phyloP scores from a whole-genome alignment of 1,284 basidiomycete species.

The Ceratobasidium sp. region DNA sequence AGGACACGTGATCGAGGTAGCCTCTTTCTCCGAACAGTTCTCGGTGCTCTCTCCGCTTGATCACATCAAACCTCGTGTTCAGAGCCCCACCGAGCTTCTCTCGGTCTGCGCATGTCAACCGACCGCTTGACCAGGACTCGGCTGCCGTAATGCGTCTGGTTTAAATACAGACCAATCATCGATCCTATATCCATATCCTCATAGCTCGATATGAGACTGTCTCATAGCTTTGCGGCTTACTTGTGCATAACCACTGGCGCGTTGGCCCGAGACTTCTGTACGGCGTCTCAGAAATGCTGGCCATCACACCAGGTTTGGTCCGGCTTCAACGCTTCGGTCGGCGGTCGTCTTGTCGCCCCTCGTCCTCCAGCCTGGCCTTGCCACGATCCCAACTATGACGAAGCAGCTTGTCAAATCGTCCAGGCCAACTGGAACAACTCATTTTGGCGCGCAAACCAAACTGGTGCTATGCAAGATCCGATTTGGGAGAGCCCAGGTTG shows the following conservation, averaged over 20 bases:
- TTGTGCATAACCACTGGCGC: no score
- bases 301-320: constrained; percentile 4
- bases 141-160: no score
- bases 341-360: constrained; percentile 32
- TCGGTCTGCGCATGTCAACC: background rate
- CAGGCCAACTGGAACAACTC: constrained; percentile 35
- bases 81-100: background rate
- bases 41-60: background rate
- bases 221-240: background rate
- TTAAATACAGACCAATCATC: no score
- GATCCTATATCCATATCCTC: background rate
- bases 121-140: no score
- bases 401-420: constrained; percentile 3
- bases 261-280: background rate
- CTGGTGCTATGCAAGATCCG: constrained; percentile 22
- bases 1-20: no score
- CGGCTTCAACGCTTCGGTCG: constrained; percentile 17
- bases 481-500: constrained; percentile 29
- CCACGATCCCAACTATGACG: constrained; percentile 35
- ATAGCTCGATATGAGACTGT: background rate
- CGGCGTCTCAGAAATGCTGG: constrained; percentile 21
- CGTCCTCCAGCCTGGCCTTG: constrained; percentile 36
- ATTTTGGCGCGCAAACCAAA: constrained; percentile 39
- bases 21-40: background rate
- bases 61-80: background rate